Base-by-base conservation (phyloP, 2,329 filamentous ascomycete genomes). In the Penicillium sp. region DNA sequence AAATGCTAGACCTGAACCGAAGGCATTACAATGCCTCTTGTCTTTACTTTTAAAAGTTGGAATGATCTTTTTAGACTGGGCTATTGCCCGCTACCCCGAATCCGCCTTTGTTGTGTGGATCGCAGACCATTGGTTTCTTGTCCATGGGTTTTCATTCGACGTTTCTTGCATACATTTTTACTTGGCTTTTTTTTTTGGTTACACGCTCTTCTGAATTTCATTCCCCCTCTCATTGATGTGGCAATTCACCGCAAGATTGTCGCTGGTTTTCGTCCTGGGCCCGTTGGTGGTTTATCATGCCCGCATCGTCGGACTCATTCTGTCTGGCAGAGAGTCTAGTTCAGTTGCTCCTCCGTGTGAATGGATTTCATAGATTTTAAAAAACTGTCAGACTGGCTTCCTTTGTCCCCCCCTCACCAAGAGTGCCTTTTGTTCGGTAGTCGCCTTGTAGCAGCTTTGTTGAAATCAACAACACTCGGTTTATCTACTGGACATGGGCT, bases 1-100 rank as follows among this genome's bases (percentile, higher is more conserved):
- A 66, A 63, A 67, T 66, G 65, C 59, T 66, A 61, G 58, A 61
- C 52, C 57, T 60, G 56, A 59, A 59, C 52, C 51, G 49, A 59
- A 57, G 56, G 55, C 58, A 59, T 54, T 49, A 50, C 55, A 57
- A 48, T 53, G 52, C 34, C 26, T 40, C 39, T 8, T 35, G 35
- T 34, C 29, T 32, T 32, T 32, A 18, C 18, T 44, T 26, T 27
- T 12, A 44, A 37, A 39, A 40, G 39, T 36, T 39, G 48, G 36
- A 36, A 29, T 39, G 44, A 25, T 45, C 11, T 32, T 39, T 27
- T 38, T 37, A 47, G 48, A 49, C 46, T 38, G 37, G 33, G 28
- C 25, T 25, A 24, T 44, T 50, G 45, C 47, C 45, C 43, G 44
- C 35, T 39, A 34, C 46, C 44, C 47, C 42, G 43, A 36, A 45